Conservation (phyloP, 345 rosid genomes). For the Heritiera fomes region DNA sequence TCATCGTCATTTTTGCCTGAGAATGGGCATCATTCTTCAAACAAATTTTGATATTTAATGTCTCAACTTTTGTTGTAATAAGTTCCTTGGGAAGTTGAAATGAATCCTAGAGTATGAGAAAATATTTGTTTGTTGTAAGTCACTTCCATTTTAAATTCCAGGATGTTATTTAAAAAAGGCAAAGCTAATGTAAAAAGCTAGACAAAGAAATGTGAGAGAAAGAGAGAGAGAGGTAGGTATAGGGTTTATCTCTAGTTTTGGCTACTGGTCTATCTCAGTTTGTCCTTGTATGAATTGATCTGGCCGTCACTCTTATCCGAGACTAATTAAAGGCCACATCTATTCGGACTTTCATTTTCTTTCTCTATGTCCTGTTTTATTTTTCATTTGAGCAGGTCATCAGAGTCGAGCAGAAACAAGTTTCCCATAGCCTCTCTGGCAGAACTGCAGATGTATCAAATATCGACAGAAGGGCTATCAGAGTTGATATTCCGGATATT, state of each 20-base stretch:
- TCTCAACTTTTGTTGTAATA: background rate
- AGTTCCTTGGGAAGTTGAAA: background rate
- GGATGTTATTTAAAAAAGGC: slow-evolving; percentile 1
- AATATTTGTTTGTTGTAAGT: background rate
- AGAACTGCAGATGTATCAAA: slow-evolving; percentile 43
- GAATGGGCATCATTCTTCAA: background rate
- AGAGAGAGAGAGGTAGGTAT: background rate
- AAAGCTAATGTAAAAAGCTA: background rate
- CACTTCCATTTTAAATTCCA: background rate
- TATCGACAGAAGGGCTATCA: slow-evolving; percentile 56
- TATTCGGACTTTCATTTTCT: slow-evolving; percentile 5
- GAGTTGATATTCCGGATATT: slow-evolving; percentile 73
- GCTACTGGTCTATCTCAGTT: background rate
- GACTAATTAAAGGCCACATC: background rate
- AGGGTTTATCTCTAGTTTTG: background rate
- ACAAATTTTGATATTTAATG: background rate
- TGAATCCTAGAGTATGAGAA: background rate
- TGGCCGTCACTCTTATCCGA: background rate
- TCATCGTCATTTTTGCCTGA: background rate
- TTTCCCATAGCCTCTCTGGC: slow-evolving; percentile 56
- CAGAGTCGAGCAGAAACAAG: slow-evolving; percentile 60
- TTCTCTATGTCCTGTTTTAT: background rate
- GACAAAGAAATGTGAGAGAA: background rate
- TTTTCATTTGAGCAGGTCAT: slow-evolving; percentile 39
- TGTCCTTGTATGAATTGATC: background rate